A percentile compares a stretch with the other conserved stretches of the same genome.
phyloP scores from a whole-genome alignment of 345 rosid species.

The Citrus unshiu region DNA sequence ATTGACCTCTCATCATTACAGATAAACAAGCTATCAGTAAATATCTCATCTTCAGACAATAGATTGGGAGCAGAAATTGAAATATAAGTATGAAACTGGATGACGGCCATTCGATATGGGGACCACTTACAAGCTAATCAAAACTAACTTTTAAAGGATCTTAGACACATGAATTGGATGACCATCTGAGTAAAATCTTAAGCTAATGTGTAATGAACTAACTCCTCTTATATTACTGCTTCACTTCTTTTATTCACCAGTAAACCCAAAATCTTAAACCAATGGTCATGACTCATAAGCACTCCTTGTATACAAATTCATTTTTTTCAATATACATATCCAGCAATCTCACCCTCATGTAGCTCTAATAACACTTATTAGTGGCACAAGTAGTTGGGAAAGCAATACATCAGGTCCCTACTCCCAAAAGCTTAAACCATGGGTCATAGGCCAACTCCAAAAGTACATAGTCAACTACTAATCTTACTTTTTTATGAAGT shows the following conservation, averaged over 20 bases:
- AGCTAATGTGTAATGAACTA: not conserved
- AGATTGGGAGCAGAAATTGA: not conserved
- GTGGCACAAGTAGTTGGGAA: not conserved
- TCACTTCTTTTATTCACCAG: not conserved
- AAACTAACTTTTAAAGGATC: not conserved
- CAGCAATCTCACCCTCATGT: not conserved
- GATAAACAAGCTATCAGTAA: not conserved
- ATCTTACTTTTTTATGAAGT: not conserved
- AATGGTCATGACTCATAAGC: not conserved
- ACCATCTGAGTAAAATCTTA: not conserved
- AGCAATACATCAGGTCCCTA: not conserved
- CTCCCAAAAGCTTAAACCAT: too few relatives aligned
- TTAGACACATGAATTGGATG: not conserved
- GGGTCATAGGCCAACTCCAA: not conserved
- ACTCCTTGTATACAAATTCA: not conserved
- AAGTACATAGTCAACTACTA: not conserved
- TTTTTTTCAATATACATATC: not conserved
- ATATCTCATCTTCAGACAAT: not conserved
- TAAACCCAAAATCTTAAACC: not conserved
- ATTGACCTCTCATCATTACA: conserved; percentile 5
- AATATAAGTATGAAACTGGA: not conserved
- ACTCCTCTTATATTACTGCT: not conserved
- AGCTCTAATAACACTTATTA: not conserved
- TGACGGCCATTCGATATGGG: not conserved
- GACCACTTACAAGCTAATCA: not conserved